These are phyloP conservation scores for Apiotrichum domesticum DNA, from an alignment of 1,284 basidiomycete species.

Conservation along the genomic window DNA sequence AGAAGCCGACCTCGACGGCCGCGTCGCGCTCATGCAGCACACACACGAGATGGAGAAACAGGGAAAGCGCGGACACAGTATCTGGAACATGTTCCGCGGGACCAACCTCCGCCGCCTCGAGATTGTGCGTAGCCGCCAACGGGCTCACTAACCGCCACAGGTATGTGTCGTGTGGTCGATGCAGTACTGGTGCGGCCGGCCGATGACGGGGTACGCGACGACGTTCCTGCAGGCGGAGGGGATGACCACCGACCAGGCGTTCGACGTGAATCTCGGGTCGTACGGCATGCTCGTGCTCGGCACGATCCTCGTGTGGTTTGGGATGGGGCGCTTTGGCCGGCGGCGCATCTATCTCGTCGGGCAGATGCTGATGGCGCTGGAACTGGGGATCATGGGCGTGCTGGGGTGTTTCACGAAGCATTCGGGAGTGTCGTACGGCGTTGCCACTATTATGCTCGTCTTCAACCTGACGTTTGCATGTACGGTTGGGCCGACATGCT, in stretches of 20 bases:
- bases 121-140: slow-evolving; percentile 24
- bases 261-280: background rate
- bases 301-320: slow-evolving; percentile 2
- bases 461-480: slow-evolving; percentile 24
- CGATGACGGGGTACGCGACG: slow-evolving; percentile 1
- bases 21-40: slow-evolving; percentile 36
- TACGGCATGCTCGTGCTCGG: slow-evolving; percentile 2
- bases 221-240: background rate
- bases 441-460: slow-evolving; percentile 30
- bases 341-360: slow-evolving; percentile 28
- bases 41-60: slow-evolving; percentile 20
- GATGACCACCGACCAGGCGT: slow-evolving; percentile 1
- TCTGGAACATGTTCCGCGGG: slow-evolving; percentile 47
- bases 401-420: slow-evolving; percentile 33
- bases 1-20: slow-evolving; percentile 34
- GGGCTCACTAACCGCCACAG: background rate
- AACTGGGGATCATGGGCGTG: slow-evolving; percentile 16
- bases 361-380: slow-evolving; percentile 6
- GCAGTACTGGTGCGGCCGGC: slow-evolving; percentile 9
- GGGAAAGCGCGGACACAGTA: slow-evolving; percentile 39
- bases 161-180: background rate
- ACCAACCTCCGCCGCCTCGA: slow-evolving; percentile 49
- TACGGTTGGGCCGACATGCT: slow-evolving; percentile 25
- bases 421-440: slow-evolving; percentile 24
- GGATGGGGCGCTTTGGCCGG: slow-evolving; percentile 14